A percentile compares a stretch with the other conserved stretches of the same genome.
phyloP scores from a whole-genome alignment of 345 rosid species.

The Anastatica hierochuntica region DNA sequence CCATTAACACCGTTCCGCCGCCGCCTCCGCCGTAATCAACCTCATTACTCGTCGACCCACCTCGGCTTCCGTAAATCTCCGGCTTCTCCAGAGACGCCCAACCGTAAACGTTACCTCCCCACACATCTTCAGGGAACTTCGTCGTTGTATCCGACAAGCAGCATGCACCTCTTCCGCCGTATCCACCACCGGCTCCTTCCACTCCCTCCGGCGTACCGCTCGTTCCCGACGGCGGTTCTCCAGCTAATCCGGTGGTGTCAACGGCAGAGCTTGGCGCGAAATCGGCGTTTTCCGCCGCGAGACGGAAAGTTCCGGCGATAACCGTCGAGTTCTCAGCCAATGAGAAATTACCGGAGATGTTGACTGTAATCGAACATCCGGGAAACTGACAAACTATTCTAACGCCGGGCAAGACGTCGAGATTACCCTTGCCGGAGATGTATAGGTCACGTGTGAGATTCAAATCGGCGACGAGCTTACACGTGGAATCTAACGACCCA shows the following conservation, averaged over 20 bases:
- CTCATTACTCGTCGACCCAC: conserved; percentile 78
- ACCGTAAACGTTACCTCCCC: conserved; percentile 91
- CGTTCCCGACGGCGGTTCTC: conserved; percentile 68
- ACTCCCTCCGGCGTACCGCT: conserved; percentile 88
- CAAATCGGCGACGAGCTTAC: conserved; percentile 72
- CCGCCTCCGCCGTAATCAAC: conserved; percentile 89
- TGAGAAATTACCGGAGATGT: conserved; percentile 62
- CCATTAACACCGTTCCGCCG: conserved; percentile 64
- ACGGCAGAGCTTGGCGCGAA: conserved; percentile 44
- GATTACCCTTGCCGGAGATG: conserved; percentile 71
- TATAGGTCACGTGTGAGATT: conserved; percentile 64
- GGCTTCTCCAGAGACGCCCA: conserved; percentile 70
- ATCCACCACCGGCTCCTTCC: conserved; percentile 92
- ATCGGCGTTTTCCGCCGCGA: conserved; percentile 53
- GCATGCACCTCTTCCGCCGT: conserved; percentile 91
- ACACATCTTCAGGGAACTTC: conserved; percentile 72
- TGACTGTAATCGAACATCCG: conserved; percentile 62
- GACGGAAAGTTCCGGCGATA: conserved; percentile 56
- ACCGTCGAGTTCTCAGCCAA: conserved; percentile 54
- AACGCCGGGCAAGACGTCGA: conserved; percentile 55
- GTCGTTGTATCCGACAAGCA: conserved; percentile 47
- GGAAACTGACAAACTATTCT: conserved; percentile 40
- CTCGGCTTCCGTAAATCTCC: conserved; percentile 67
- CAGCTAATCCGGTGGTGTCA: conserved; percentile 65
- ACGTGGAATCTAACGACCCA: conserved; percentile 74